Conservation (phyloP, 1,284 basidiomycete species). For the Gymnopus androsaceus region DNA sequence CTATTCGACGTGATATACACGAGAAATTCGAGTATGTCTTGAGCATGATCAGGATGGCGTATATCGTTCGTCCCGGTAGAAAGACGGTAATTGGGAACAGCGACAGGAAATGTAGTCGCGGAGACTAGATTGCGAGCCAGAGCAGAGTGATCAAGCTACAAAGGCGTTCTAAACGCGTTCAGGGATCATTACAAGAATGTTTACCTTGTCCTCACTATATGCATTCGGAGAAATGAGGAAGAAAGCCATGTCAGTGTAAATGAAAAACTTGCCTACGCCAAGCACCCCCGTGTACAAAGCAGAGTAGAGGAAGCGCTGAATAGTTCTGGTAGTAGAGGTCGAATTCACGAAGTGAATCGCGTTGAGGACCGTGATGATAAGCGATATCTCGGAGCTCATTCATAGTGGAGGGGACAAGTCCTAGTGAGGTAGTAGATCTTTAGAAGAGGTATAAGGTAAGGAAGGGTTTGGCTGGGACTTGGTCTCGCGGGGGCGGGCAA, state of each 20-base stretch:
- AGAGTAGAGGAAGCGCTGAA: constrained; percentile 38
- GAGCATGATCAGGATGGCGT: constrained; percentile 72
- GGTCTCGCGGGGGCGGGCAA: too few relatives aligned
- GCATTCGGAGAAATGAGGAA: not conserved
- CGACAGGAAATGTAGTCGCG: constrained; percentile 56
- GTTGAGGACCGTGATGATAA: constrained; percentile 34
- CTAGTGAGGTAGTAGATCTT: not conserved
- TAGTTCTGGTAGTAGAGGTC: constrained; percentile 46
- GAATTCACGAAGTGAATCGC: constrained; percentile 41
- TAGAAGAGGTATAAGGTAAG: not conserved
- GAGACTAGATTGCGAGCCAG: constrained; percentile 55
- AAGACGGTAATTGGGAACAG: constrained; percentile 75
- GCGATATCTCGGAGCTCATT: constrained; percentile 39
- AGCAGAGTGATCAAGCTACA: constrained; percentile 41
- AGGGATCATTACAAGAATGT: not conserved
- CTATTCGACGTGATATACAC: constrained; percentile 48
- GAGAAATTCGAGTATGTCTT: constrained; percentile 64
- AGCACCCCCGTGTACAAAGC: constrained; percentile 78
- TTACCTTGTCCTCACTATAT: constrained; percentile 11
- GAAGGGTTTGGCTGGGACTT: too few relatives aligned
- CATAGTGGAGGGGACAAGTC: not conserved
- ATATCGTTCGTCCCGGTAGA: constrained; percentile 35
- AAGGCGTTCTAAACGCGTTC: not conserved
- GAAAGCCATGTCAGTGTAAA: not conserved
- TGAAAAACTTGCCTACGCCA: constrained; percentile 64